These are phyloP conservation scores for Halenospora varia DNA, from an alignment of 495 filamentous ascomycete genomes.

Conservation along the genomic window DNA sequence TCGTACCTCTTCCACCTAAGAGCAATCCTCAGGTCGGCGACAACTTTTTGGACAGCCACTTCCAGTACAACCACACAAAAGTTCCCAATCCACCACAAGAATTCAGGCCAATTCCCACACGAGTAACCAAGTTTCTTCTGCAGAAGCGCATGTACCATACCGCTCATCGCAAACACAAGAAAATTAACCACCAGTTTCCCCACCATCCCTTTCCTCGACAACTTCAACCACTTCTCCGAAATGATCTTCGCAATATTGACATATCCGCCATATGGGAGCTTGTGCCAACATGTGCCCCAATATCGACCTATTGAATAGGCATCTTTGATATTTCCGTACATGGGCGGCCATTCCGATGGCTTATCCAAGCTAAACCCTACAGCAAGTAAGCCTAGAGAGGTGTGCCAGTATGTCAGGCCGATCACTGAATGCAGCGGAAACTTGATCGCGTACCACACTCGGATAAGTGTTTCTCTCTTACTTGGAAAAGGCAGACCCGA, in stretches of 20 bases:
- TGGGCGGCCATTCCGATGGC: neutral
- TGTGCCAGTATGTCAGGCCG: no score
- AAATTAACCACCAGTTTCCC: neutral
- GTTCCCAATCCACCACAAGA: neutral
- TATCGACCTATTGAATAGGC: neutral
- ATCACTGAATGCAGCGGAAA: no score
- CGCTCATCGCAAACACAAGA: neutral
- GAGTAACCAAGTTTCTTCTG: neutral
- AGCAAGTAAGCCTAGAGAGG: neutral
- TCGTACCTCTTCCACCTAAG: neutral
- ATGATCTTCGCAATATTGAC: neutral
- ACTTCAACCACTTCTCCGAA: neutral
- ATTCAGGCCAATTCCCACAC: neutral
- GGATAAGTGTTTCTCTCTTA: neutral
- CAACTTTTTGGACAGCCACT: neutral
- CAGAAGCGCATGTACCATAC: neutral
- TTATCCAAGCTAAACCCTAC: neutral
- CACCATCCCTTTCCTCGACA: neutral
- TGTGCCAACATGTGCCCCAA: neutral
- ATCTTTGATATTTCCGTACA: neutral
- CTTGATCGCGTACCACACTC: neutral
- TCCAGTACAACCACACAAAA: neutral
- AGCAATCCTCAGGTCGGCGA: neutral
- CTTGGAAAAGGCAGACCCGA: neutral
- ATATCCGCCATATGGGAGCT: neutral